Base-by-base conservation (phyloP, 192 early-diverging fungal species). In the Coemansia sp. region DNA sequence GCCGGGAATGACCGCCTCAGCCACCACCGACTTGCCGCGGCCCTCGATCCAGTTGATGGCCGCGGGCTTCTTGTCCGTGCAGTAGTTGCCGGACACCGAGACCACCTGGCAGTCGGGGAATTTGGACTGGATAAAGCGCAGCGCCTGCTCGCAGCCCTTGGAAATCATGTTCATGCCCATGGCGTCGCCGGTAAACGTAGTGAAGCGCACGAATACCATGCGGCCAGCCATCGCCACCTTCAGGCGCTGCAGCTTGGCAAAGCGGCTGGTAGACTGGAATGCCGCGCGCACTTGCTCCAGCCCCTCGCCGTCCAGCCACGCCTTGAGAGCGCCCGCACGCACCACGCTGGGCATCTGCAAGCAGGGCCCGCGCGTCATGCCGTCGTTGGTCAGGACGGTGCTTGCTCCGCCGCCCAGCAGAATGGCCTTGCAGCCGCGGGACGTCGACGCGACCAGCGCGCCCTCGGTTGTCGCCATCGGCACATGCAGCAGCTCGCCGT, bases 91-190 rank as follows among this genome's bases (percentile, higher is more conserved):
- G 17, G 85, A 87, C 34, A 96, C 64, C 5, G 93, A 83, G 18
- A 94, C 81, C 16, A 96, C 82, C 50, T 82, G 74, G 84, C 91
- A 90, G 37, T 83, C 81, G 9, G 82, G 81, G 71, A 89, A 94
- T 18, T 64, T 56, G 40, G 84, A 79, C 10, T 59, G 48, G 34
- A 91, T 75, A 0, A 81, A 60, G 20, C 81, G 73, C 55, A 96
- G 67, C 1, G 93, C 80, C 71, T 87, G 83, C 78, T 96, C 94
- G 55, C 89, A 90, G 26, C 92, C 92, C 69, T 96, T 96, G 17
- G 93, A 94, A 40, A 94, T 94, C 93, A 96, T 96, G 69, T 96
- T 96, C 93, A 96, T 96, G 18, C 93, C 94, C 94, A 96, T 96
- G 5, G 94, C 94, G 72, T 96, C 94, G 47, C 94, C 94, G 1